phyloP scores from a whole-genome alignment of 1,284 basidiomycete species.

The Phellinidium pouzarii region DNA sequence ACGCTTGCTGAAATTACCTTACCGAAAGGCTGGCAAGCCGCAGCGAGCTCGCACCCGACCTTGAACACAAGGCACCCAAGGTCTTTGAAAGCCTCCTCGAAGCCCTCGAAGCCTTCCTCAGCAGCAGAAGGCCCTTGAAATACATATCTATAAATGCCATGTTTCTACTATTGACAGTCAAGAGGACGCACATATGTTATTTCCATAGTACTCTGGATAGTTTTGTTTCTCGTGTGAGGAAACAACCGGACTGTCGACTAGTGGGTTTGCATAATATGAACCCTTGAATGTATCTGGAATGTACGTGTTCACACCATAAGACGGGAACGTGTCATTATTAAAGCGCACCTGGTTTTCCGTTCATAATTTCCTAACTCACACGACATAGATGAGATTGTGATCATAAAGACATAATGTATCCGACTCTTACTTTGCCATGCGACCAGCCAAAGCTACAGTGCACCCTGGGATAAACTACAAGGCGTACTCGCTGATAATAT shows the following conservation, averaged over 20 bases:
- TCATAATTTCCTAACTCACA: conserved; percentile 77
- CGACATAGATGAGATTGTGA: background rate
- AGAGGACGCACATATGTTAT: conserved; percentile 61
- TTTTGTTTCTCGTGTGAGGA: conserved; percentile 40
- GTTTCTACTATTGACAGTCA: background rate
- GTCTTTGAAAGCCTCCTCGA: conserved; percentile 81
- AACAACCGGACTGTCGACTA: conserved; percentile 58
- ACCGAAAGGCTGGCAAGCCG: conserved; percentile 87
- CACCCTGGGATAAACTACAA: conserved; percentile 2
- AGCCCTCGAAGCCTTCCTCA: conserved; percentile 60
- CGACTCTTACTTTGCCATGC: conserved; percentile 67
- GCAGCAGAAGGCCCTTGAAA: conserved; percentile 62
- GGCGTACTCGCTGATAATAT: background rate
- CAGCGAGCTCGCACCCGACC: conserved; percentile 75
- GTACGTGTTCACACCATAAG: conserved; percentile 9
- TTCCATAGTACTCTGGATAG: conserved; percentile 76
- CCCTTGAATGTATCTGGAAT: conserved; percentile 75
- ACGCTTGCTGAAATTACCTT: conserved; percentile 20
- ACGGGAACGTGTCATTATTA: background rate
- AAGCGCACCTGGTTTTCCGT: conserved; percentile 68
- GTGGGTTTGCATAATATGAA: conserved; percentile 87
- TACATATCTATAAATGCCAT: background rate
- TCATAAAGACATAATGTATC: background rate
- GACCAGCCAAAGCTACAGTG: conserved; percentile 81
- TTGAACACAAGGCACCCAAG: conserved; percentile 51